These are phyloP conservation scores for Crassisporium funariophilum DNA, from an alignment of 768 basidiomycete species.

Conservation along the genomic window DNA sequence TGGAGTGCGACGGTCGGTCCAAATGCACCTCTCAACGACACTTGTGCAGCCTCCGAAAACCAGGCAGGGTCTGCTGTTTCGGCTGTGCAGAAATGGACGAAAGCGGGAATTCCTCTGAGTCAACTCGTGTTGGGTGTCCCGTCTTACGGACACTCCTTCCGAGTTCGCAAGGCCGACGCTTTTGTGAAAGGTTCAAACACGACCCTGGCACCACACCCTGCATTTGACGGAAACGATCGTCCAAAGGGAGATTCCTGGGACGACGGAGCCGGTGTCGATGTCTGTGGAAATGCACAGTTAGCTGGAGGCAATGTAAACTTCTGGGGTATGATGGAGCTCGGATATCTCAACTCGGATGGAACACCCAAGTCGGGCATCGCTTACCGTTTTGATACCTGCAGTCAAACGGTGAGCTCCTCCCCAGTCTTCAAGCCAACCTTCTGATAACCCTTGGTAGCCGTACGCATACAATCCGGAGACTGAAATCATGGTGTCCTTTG, in stretches of 20 bases:
- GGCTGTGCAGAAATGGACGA: conserved; percentile 71
- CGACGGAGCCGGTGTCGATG: conserved; percentile 49
- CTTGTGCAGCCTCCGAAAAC: conserved; percentile 60
- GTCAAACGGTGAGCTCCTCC: conserved; percentile 61
- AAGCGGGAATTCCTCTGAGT: conserved; percentile 71
- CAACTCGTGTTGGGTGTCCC: conserved; percentile 82
- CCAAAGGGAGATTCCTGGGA: conserved; percentile 71
- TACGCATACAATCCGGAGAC: conserved; percentile 45
- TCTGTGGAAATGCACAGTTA: conserved; percentile 53
- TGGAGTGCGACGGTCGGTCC: conserved; percentile 74
- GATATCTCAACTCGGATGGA: conserved; percentile 55
- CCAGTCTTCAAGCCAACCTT: neutral
- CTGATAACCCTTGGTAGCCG: conserved; percentile 29
- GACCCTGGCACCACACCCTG: conserved; percentile 48
- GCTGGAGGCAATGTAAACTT: conserved; percentile 63
- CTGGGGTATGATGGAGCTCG: conserved; percentile 61
- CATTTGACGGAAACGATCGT: conserved; percentile 50
- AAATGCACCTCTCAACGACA: conserved; percentile 85
- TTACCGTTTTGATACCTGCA: conserved; percentile 64
- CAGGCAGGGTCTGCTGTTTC: conserved; percentile 76
- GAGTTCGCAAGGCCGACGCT: conserved; percentile 48
- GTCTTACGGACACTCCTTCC: conserved; percentile 80
- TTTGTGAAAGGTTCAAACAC: conserved; percentile 39
- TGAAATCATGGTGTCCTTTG: conserved; percentile 52
- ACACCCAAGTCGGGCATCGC: conserved; percentile 49